phyloP scores from a whole-genome alignment of 208 protist species.

The Angomonas desouzai region DNA sequence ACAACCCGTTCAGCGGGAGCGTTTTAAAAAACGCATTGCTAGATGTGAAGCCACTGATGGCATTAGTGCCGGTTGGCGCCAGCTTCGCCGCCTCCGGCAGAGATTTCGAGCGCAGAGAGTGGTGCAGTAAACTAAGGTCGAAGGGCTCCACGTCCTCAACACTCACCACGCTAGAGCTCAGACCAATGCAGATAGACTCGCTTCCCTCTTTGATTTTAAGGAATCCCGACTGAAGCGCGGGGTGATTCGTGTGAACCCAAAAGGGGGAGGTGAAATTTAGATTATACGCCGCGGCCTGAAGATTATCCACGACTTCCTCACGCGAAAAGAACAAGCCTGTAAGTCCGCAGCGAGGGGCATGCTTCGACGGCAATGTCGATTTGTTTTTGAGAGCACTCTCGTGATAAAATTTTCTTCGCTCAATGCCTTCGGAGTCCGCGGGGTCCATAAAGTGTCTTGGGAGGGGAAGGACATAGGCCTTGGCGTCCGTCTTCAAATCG shows the following conservation, averaged over 20 bases:
- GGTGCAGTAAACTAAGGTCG: slow-evolving; percentile 44
- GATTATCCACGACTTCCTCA: slow-evolving; percentile 88
- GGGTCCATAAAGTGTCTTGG: slow-evolving; percentile 69
- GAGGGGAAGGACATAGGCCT: slow-evolving; percentile 52
- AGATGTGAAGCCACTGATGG: slow-evolving; percentile 62
- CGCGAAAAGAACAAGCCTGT: slow-evolving; percentile 79
- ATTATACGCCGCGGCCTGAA: slow-evolving; percentile 69
- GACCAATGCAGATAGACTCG: slow-evolving; percentile 77
- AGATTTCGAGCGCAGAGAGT: slow-evolving; percentile 26
- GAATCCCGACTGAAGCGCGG: slow-evolving; percentile 56
- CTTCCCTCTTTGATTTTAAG: slow-evolving; percentile 64
- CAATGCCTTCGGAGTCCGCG: slow-evolving; percentile 35
- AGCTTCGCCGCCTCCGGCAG: slow-evolving; percentile 19
- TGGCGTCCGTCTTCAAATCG: slow-evolving; percentile 17
- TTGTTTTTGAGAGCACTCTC: slow-evolving; percentile 24
- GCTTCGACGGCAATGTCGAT: slow-evolving; percentile 4
- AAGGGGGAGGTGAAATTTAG: slow-evolving; percentile 79
- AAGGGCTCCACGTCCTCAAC: slow-evolving; percentile 55
- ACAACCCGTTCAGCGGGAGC: slow-evolving; percentile 65
- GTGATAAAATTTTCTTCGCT: slow-evolving; percentile 73
- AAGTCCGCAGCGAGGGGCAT: slow-evolving; percentile 63
- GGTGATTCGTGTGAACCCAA: slow-evolving; percentile 71
- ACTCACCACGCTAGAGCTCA: slow-evolving; percentile 60
- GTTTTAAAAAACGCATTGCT: slow-evolving; percentile 66
- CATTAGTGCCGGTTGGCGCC: slow-evolving; percentile 76